Evolutionary conservation across 768 basidiomycete species (phyloP).

Genomic region (Lanmaoa pseudosensibilis): DNA sequence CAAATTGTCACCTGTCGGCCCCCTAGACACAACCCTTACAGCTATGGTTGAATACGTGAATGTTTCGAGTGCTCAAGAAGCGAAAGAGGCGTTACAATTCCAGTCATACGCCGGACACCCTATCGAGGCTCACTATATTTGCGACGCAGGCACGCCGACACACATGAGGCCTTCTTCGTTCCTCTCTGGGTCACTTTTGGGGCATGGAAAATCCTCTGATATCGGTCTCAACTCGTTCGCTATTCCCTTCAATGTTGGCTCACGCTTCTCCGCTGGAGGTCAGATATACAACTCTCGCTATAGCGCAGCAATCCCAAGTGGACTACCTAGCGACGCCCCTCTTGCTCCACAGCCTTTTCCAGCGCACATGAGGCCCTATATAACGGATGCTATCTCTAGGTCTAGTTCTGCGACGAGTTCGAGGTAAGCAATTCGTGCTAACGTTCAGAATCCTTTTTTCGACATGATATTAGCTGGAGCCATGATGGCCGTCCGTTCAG

Average conservation of each 20-base stretch:
- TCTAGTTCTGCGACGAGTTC: constrained; percentile 36
- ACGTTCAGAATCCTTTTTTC: background rate
- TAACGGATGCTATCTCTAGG: constrained; percentile 29
- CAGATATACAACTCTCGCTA: constrained; percentile 8
- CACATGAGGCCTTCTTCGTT: constrained; percentile 8
- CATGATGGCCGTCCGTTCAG: constrained; percentile 23
- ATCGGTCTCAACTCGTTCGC: constrained; percentile 35
- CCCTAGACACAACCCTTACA: constrained; percentile 43
- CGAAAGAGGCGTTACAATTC: constrained; percentile 57
- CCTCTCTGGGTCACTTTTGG: constrained; percentile 6
- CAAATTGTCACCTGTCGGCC: constrained; percentile 34
- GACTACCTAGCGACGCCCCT: constrained; percentile 24
- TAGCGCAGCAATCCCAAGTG: constrained; percentile 6
- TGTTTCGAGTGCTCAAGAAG: constrained; percentile 57
- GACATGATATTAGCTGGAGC: constrained; percentile 30
- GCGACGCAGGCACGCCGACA: constrained; percentile 13
- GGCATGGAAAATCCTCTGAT: constrained; percentile 21
- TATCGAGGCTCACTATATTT: constrained; percentile 40
- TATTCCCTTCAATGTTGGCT: constrained; percentile 28
- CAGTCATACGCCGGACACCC: constrained; percentile 58
- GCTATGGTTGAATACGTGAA: constrained; percentile 66
- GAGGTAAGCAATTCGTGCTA: constrained; percentile 22
- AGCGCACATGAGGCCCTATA: constrained; percentile 13
- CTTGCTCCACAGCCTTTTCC: constrained; percentile 28
- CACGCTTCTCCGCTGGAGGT: constrained; percentile 4